Evolutionary conservation across 192 early-diverging fungal species (phyloP).

Genomic region (Backusella liffmaniae): DNA sequence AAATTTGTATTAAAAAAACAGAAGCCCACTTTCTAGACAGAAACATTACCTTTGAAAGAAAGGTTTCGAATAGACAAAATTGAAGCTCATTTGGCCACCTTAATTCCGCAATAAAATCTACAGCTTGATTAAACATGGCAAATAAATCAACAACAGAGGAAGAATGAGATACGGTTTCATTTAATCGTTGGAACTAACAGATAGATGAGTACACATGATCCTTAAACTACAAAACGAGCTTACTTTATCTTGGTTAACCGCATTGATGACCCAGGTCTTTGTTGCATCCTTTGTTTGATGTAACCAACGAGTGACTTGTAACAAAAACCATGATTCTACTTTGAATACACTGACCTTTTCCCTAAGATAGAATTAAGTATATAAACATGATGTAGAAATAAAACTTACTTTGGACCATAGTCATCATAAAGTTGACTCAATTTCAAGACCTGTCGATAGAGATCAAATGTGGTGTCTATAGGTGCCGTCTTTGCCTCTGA

Average conservation of each 20-base stretch:
- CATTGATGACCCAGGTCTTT: conserved; percentile 65
- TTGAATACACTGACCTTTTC: conserved; percentile 52
- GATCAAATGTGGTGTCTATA: conserved; percentile 48
- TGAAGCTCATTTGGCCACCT: conserved; percentile 62
- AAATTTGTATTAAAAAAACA: background rate
- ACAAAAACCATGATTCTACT: conserved; percentile 68
- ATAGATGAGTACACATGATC: background rate
- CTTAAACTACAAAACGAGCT: background rate
- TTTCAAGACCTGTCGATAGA: conserved; percentile 48
- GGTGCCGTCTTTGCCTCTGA: conserved; percentile 39
- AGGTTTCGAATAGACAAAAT: conserved; percentile 59
- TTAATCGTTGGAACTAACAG: conserved; percentile 53
- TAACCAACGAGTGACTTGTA: conserved; percentile 66
- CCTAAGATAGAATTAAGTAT: background rate
- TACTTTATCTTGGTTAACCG: conserved; percentile 65
- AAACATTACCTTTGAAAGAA: conserved; percentile 53
- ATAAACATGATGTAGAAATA: background rate
- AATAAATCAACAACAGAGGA: conserved; percentile 84
- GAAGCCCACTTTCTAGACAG: too few species aligned
- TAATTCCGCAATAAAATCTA: conserved; percentile 70
- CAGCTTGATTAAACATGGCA: conserved; percentile 68
- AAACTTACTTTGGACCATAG: conserved; percentile 45
- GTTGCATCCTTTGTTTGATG: conserved; percentile 57
- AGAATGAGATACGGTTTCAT: conserved; percentile 58
- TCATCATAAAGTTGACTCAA: conserved; percentile 46